Evolutionary conservation across 805 yeast genomes (phyloP).

Genomic region (Teunomyces panamensis): DNA sequence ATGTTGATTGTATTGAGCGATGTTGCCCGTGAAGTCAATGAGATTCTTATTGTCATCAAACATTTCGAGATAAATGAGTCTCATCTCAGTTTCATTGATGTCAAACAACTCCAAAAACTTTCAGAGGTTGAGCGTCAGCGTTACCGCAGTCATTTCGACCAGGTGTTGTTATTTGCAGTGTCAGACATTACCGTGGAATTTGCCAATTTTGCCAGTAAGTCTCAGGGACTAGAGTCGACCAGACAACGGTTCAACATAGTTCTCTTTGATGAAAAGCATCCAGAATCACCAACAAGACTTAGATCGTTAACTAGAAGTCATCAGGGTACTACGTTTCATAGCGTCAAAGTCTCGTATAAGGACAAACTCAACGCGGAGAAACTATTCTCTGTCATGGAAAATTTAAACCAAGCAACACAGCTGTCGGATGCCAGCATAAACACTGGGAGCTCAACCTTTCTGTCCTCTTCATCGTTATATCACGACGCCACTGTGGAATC

Average conservation of each 20-base stretch:
- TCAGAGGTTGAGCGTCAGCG: conserved; percentile 8
- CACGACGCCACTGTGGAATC: background rate
- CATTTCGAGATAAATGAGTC: conserved; percentile 16
- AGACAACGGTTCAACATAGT: conserved; percentile 22
- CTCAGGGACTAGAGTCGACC: conserved; percentile 28
- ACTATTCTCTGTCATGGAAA: conserved; percentile 14
- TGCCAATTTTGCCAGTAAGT: conserved; percentile 16
- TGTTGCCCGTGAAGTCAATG: conserved; percentile 30
- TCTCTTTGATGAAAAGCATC: conserved; percentile 17
- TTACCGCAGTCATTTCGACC: conserved; percentile 15
- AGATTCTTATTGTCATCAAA: conserved; percentile 32
- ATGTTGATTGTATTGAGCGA: conserved; percentile 30
- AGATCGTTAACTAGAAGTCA: conserved; percentile 2
- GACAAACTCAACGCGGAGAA: conserved; percentile 19
- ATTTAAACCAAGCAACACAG: conserved; percentile 7
- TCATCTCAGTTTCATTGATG: conserved; percentile 10
- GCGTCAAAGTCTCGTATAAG: conserved; percentile 17
- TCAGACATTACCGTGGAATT: conserved; percentile 14
- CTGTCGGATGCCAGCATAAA: conserved; percentile 12
- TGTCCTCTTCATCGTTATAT: conserved; percentile 3
- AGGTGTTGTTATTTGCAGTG: conserved; percentile 21
- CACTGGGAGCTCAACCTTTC: conserved; percentile 7
- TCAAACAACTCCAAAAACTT: conserved; percentile 7
- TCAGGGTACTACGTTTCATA: conserved; percentile 17
- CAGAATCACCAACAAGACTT: conserved; percentile 7